Conservation (phyloP, 1,284 basidiomycete genomes). For the Rhodotorula sp. region DNA sequence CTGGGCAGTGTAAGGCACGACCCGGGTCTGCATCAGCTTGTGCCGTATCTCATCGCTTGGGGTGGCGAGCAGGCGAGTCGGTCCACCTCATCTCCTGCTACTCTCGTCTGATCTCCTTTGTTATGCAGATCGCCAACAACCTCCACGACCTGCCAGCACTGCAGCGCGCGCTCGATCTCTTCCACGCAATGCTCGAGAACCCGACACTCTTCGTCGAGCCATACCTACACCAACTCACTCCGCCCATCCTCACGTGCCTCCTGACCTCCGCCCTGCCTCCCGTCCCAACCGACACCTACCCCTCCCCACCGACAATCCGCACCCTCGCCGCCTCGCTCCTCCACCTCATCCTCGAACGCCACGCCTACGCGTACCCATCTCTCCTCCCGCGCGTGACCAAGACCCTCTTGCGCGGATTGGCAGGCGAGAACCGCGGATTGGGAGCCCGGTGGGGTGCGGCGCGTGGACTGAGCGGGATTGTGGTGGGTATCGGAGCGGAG, state of each 20-base stretch:
- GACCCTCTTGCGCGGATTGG: slow-evolving; percentile 80
- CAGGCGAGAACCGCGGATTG: slow-evolving; percentile 55
- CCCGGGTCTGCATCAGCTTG: slow-evolving; percentile 86
- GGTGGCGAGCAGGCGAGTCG: slow-evolving; percentile 68
- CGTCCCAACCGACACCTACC: slow-evolving; percentile 29
- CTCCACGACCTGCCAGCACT: slow-evolving; percentile 67
- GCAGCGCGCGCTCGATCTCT: slow-evolving; percentile 75
- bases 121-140: slow-evolving; percentile 50
- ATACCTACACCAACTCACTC: slow-evolving; percentile 80
- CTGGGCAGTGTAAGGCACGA: slow-evolving; percentile 84
- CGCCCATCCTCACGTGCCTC: slow-evolving; percentile 84
- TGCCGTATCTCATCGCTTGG: slow-evolving; percentile 95
- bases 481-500: slow-evolving; percentile 16
- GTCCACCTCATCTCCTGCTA: not conserved
- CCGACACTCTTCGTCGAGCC: slow-evolving; percentile 90
- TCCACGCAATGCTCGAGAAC: slow-evolving; percentile 78
- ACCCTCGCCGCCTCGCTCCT: slow-evolving; percentile 74
- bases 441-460: slow-evolving; percentile 77
- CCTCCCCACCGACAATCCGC: slow-evolving; percentile 59
- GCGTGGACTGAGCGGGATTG: slow-evolving; percentile 72
- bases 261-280: slow-evolving; percentile 72
- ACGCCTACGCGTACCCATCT: slow-evolving; percentile 66
- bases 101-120: not conserved
- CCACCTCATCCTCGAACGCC: slow-evolving; percentile 68
- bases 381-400: slow-evolving; percentile 86